phyloP scores from a whole-genome alignment of 78 protist species.

The Paulinella micropora region DNA sequence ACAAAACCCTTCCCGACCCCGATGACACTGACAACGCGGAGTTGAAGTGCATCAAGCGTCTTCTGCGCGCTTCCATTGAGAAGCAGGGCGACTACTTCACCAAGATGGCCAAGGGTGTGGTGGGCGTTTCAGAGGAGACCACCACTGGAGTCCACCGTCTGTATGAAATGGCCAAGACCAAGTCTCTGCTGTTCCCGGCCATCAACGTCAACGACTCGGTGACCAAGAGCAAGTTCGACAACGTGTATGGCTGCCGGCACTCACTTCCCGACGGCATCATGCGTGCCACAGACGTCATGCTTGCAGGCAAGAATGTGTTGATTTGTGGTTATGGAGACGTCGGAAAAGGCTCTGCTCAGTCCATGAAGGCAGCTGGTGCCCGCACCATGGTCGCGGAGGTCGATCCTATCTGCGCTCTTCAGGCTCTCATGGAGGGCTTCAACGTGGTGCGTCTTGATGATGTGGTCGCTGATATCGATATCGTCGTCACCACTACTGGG shows the following conservation, averaged over 20 bases:
- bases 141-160: constrained; percentile 98
- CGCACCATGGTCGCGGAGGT: constrained; percentile 88
- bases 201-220: constrained; percentile 98
- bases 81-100: constrained; percentile 37
- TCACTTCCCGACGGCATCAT: constrained; percentile 94
- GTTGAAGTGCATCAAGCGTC: constrained; percentile 16
- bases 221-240: constrained; percentile 98
- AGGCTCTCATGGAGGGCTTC: constrained; percentile 96
- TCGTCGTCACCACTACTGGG: constrained; percentile 97
- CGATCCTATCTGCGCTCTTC: constrained; percentile 99
- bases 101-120: constrained; percentile 51
- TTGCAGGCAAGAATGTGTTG: constrained; percentile 87
- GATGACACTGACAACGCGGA: constrained; percentile 36
- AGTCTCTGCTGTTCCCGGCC: constrained; percentile 85
- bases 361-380: constrained; percentile 77
- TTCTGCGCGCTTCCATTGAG: constrained; percentile 25
- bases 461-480: constrained; percentile 54
- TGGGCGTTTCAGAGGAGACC: constrained; percentile 98
- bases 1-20: constrained; percentile 27
- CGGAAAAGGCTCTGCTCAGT: constrained; percentile 91
- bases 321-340: constrained; percentile 97
- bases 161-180: constrained; percentile 63
- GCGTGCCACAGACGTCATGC: constrained; percentile 97
- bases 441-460: constrained; percentile 78
- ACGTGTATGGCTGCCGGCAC: constrained; percentile 92